These are phyloP conservation scores for Saccharomycopsis javanensis DNA, from an alignment of 805 yeast genomes.

Conservation along the genomic window DNA sequence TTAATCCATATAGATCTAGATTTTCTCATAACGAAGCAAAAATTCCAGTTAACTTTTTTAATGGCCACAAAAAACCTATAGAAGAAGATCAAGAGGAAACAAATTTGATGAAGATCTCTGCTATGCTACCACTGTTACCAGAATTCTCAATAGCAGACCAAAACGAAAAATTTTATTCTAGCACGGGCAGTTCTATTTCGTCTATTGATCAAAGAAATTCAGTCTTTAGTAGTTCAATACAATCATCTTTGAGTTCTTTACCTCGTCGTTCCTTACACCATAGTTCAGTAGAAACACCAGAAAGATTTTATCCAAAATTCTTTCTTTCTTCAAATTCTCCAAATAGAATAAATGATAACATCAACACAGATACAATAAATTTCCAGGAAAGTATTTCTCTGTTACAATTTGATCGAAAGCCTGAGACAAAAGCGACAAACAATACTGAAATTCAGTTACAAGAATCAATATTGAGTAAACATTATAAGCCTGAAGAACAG, in stretches of 20 bases:
- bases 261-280: neutral
- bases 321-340: neutral
- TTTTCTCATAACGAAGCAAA: neutral
- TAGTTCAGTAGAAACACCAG: neutral
- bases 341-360: neutral
- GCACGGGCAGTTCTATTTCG: neutral
- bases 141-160: neutral
- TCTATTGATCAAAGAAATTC: neutral
- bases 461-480: neutral
- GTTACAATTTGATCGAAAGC: neutral
- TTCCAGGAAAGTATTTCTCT: neutral
- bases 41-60: neutral
- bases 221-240: neutral
- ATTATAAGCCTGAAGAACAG: neutral
- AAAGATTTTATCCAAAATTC: neutral
- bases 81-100: neutral
- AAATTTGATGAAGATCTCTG: conserved; percentile 11
- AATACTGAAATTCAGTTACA: neutral
- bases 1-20: neutral
- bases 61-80: neutral
- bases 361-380: neutral
- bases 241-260: neutral
- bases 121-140: conserved; percentile 12
- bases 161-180: neutral
- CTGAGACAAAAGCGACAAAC: neutral